phyloP scores from a whole-genome alignment of 2,329 filamentous ascomycete species.

The Plectosphaerella cucumerina region DNA sequence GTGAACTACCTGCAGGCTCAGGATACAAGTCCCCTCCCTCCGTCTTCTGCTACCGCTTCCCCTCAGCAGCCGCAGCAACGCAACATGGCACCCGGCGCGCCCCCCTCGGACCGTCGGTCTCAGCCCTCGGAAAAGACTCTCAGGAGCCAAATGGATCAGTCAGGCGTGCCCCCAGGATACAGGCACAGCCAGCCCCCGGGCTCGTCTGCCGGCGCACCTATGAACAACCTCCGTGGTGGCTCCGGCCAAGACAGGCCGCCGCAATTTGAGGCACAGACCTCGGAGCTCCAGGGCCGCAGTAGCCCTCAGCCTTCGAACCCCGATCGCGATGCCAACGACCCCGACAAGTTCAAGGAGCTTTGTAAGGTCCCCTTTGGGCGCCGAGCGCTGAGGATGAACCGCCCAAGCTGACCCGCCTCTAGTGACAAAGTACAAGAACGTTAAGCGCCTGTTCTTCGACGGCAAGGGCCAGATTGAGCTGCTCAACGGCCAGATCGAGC shows the following conservation, averaged over 20 bases:
- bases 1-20: slow-evolving; percentile 31
- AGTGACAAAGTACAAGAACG: slow-evolving; percentile 97
- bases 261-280: slow-evolving; percentile 39
- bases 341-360: slow-evolving; percentile 56
- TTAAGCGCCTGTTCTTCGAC: slow-evolving; percentile 96
- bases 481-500: slow-evolving; percentile 82
- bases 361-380: slow-evolving; percentile 39
- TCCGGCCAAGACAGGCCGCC: slow-evolving; percentile 29
- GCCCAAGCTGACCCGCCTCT: background rate
- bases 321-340: slow-evolving; percentile 38
- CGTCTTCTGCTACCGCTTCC: slow-evolving; percentile 12
- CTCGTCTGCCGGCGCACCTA: slow-evolving; percentile 31
- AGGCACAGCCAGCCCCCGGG: slow-evolving; percentile 42
- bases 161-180: slow-evolving; percentile 47
- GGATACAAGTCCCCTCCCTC: slow-evolving; percentile 14
- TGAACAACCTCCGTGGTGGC: slow-evolving; percentile 34
- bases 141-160: slow-evolving; percentile 36
- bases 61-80: slow-evolving; percentile 17
- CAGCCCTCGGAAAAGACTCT: slow-evolving; percentile 45
- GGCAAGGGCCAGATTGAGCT: slow-evolving; percentile 89
- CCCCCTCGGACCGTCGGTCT: slow-evolving; percentile 39
- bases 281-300: slow-evolving; percentile 39
- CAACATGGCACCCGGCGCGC: slow-evolving; percentile 42
- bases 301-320: slow-evolving; percentile 49
- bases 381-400: background rate